Evolutionary conservation across 208 protist genomes (phyloP), one percentile per base, ranked within the genome.

Genomic region (Blastocrithidia nonstop): DNA sequence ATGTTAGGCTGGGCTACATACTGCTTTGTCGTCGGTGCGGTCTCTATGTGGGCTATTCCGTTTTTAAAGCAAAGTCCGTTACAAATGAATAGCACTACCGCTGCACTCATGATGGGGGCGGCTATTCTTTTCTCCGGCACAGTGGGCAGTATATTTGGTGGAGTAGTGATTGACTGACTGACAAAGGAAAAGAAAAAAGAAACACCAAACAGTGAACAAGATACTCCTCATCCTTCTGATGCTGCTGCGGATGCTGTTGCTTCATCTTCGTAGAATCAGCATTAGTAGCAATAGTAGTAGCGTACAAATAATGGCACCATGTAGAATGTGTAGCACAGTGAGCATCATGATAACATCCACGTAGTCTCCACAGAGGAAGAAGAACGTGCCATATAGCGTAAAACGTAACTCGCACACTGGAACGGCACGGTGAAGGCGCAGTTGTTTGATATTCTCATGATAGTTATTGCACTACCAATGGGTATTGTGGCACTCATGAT

Each of bases 1-100:
- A 59, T 83, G 0, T 48, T 84, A 21, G 87, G 83, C 23, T 84
- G 85, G 42, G 58, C 74, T n/a, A 63, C 64, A 23, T 88, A 88
- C 62, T 88, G 68, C 45, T 92, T 92, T 44, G 77, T 87, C n/a
- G 50, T 79, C 7, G 83, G 82, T 1, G 79, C 68, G 17, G 48
- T 93, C 29, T 69, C 77, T 0, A 71, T 77, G 11, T 94, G 83
- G 82, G 71, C 62, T 19, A 84, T 89, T 21, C 66, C 69, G 16
- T 54, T 89, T 21, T 57, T 93, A 24, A 56, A 67, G n/a, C 60
- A 84, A 31, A 72, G 78, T 0, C 80, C 74, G 1, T 45, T 93
- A 43, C 48, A 51, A 11, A 39, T 88, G 9, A 42, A 33, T 5
- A 65, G 57, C 6, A 11, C 61, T 0, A 36, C 44, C 4, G 73